Evolutionary conservation across 2,329 filamentous ascomycete species (phyloP), one percentile per base, ranked within the genome.

Genomic region (Coniochaeta sp.): DNA sequence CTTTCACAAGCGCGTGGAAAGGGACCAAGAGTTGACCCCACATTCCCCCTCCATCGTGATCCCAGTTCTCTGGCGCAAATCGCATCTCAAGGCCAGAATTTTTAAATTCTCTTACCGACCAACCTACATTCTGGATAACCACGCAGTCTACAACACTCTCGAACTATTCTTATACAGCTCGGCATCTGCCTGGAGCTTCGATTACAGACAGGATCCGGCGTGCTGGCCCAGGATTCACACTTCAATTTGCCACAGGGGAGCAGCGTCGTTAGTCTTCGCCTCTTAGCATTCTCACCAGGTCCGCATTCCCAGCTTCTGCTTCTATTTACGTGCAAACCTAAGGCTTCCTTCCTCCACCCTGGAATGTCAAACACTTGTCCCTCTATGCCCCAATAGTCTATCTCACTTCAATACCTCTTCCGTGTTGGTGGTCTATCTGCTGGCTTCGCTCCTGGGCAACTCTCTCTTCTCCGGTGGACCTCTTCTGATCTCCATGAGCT

Each of bases 401-500:
- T 9, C 16, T 28, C 10, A 46, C 10, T 28, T n/a, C 13, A 3
- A 31, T 9, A 31, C 7, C 18, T 6, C 6, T 7, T 31, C 45
- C 18, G 3, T 9, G 20, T 6, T 42, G 9, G 38, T 9, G 42
- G 13, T 30, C 6, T 10, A n/a, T 13, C 22, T 27, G n/a, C n/a
- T 26, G 20, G 42, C 16, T 12, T 12, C n/a, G n/a, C 14, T 22
- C 30, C 30, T 48, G 27, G 24, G 26, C 16, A n/a, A 18, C 18
- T 47, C 55, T 53, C 54, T 51, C 56, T 58, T 57, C 57, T 59
- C 54, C 52, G 55, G 24, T 40, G 46, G 52, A 54, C 54, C 10
- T 10, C 55, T 57, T 56, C 62, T 64, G 67, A 75, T 72, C 82
- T 89, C 83, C 85, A 96, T 96, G 91, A 91, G 83, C 87, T 86